A percentile compares a stretch with the other conserved stretches of the same genome.
Evolutionary conservation across 345 rosid genomes (phyloP).

Genomic region (Trapa incisa): DNA sequence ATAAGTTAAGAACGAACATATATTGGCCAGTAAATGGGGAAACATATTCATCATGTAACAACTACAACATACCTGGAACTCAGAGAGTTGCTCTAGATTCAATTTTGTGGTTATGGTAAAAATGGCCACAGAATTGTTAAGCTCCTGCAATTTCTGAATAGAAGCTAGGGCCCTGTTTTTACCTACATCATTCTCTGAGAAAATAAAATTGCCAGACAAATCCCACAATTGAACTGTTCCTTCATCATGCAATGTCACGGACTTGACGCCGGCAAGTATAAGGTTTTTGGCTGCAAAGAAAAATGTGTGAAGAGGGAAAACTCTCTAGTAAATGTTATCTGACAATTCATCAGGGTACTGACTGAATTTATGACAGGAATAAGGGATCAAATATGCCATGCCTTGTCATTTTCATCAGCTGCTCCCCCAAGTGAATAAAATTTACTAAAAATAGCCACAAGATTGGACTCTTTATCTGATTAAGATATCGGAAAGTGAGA

Average conservation of each 20-base stretch:
- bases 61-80: constrained; percentile 51
- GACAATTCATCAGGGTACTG: not conserved
- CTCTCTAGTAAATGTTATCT: not conserved
- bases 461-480: not conserved
- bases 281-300: constrained; percentile 81
- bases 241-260: constrained; percentile 91
- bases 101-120: constrained; percentile 56
- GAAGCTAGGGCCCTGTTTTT: constrained; percentile 93
- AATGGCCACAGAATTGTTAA: constrained; percentile 73
- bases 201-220: constrained; percentile 73
- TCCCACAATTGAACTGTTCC: constrained; percentile 85
- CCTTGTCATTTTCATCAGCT: not conserved
- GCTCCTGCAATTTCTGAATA: constrained; percentile 89
- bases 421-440: not conserved
- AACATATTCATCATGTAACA: not conserved
- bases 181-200: constrained; percentile 73
- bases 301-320: not conserved
- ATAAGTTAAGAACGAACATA: not conserved
- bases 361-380: not conserved
- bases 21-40: not conserved
- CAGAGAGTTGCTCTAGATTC: constrained; percentile 64
- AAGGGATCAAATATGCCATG: not conserved
- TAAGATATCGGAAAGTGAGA: not conserved
- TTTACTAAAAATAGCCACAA: not conserved
- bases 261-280: constrained; percentile 94